These are phyloP conservation scores for Fusarium beomiforme DNA, from an alignment of 2,329 filamentous ascomycete species.

Conservation along the genomic window DNA sequence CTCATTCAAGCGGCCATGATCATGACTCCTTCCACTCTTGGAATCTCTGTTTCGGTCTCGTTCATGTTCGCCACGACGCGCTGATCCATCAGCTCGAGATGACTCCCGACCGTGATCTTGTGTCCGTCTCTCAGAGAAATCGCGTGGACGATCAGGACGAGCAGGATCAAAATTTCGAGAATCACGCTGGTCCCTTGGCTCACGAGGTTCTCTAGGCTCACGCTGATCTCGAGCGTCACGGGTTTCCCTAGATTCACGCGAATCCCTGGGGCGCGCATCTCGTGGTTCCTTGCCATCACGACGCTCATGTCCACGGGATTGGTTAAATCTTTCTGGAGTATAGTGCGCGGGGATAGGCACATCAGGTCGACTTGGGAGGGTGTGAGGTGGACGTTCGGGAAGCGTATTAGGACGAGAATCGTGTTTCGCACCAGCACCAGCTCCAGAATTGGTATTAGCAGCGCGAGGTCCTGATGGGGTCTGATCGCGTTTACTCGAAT, in stretches of 20 bases:
- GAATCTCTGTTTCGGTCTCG: constrained; percentile 52
- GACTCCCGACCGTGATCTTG: constrained; percentile 48
- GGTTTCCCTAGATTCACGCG: constrained; percentile 43
- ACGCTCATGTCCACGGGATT: constrained; percentile 53
- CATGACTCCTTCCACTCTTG: constrained; percentile 41
- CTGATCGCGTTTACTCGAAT: constrained; percentile 42
- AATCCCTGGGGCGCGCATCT: constrained; percentile 49
- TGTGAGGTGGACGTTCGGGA: constrained; percentile 51
- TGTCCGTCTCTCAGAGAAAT: constrained; percentile 56
- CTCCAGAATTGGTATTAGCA: constrained; percentile 41
- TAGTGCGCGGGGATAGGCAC: constrained; percentile 63
- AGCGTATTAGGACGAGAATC: constrained; percentile 49
- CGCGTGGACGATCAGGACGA: constrained; percentile 55
- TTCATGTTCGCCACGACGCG: constrained; percentile 54
- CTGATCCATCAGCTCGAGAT: constrained; percentile 45
- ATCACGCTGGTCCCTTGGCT: constrained; percentile 50
- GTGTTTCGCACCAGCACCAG: constrained; percentile 26
- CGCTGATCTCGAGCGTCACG: constrained; percentile 45
- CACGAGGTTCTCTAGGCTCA: constrained; percentile 52
- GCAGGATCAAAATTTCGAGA: constrained; percentile 52
- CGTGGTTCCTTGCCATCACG: constrained; percentile 51
- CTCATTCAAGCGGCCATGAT: constrained; percentile 45
- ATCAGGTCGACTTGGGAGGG: constrained; percentile 68
- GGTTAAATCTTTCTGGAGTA: constrained; percentile 57
- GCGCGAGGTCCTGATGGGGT: constrained; percentile 35